Evolutionary conservation across 1,139 yeast species (phyloP).

Genomic region (Candida sojae): DNA sequence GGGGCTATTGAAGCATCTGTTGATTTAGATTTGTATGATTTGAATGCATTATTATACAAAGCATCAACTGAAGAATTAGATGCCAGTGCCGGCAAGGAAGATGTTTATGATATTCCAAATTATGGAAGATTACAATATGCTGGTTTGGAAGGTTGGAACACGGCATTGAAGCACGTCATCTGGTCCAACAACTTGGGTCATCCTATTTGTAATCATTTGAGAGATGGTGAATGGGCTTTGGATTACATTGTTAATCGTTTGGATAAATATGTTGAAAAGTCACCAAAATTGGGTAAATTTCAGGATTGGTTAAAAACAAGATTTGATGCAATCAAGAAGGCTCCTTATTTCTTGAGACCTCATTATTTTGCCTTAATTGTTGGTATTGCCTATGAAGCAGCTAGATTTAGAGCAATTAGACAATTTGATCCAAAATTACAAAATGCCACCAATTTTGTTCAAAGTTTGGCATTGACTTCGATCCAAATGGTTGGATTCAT

Average conservation of each 20-base stretch:
- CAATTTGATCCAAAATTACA: slow-evolving; percentile 57
- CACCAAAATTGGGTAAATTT: slow-evolving; percentile 51
- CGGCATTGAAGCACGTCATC: slow-evolving; percentile 64
- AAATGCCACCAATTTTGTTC: slow-evolving; percentile 70
- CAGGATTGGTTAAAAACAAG: slow-evolving; percentile 71
- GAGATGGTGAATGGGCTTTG: slow-evolving; percentile 88
- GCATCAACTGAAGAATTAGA: slow-evolving; percentile 91
- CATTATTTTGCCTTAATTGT: slow-evolving; percentile 80
- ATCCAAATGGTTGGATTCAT: slow-evolving; percentile 83
- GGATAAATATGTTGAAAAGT: slow-evolving; percentile 48
- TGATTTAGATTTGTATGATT: slow-evolving; percentile 61
- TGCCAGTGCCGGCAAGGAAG: slow-evolving; percentile 67
- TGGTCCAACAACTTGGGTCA: slow-evolving; percentile 78
- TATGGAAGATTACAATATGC: slow-evolving; percentile 78
- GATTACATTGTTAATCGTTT: slow-evolving; percentile 72
- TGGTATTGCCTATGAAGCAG: slow-evolving; percentile 81
- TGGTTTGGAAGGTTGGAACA: slow-evolving; percentile 92
- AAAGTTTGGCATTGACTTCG: slow-evolving; percentile 77
- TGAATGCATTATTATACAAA: slow-evolving; percentile 73
- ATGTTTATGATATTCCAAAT: slow-evolving; percentile 73
- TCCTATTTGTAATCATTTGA: slow-evolving; percentile 75
- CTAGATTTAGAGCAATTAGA: slow-evolving; percentile 65
- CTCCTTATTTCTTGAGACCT: slow-evolving; percentile 83
- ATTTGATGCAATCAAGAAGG: slow-evolving; percentile 59
- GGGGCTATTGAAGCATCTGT: slow-evolving; percentile 78